A percentile compares a stretch with the other conserved stretches of the same genome.
Evolutionary conservation across 2,329 filamentous ascomycete genomes (phyloP).

Genomic region (Gaeumannomyces sp.): DNA sequence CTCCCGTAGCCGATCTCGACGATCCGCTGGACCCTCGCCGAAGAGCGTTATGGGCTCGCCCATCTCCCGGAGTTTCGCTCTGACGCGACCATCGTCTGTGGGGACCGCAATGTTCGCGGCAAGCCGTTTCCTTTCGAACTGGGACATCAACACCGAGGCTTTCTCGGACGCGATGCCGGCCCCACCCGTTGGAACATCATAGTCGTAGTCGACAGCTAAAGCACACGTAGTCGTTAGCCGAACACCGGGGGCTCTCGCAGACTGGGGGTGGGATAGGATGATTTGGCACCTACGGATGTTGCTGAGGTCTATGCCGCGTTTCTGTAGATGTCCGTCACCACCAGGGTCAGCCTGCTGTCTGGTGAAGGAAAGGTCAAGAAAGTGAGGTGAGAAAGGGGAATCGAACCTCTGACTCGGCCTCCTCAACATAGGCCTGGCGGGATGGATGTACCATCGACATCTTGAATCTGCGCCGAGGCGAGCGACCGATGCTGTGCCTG

Average conservation of each 20-base stretch:
- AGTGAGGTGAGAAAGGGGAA: slow-evolving; percentile 11
- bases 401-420: slow-evolving; percentile 62
- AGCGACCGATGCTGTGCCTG: neutral
- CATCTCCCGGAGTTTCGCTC: slow-evolving; percentile 71
- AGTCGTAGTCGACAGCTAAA: slow-evolving; percentile 64
- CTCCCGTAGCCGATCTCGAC: slow-evolving; percentile 79
- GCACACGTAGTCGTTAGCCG: slow-evolving; percentile 10
- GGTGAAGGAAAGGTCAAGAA: neutral
- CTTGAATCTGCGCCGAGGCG: neutral
- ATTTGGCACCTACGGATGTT: slow-evolving; percentile 35
- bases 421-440: slow-evolving; percentile 90
- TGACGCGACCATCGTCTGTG: slow-evolving; percentile 85
- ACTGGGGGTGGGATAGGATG: no score
- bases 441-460: slow-evolving; percentile 70
- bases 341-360: neutral
- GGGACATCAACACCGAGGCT: slow-evolving; percentile 75
- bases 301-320: slow-evolving; percentile 39
- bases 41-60: slow-evolving; percentile 95
- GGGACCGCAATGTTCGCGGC: slow-evolving; percentile 84
- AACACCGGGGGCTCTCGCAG: neutral
- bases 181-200: slow-evolving; percentile 60
- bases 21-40: slow-evolving; percentile 78
- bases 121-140: slow-evolving; percentile 86
- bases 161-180: slow-evolving; percentile 70
- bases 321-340: slow-evolving; percentile 20